These are phyloP conservation scores for Candida loeiensis DNA, from an alignment of 805 yeast genomes.

Conservation along the genomic window DNA sequence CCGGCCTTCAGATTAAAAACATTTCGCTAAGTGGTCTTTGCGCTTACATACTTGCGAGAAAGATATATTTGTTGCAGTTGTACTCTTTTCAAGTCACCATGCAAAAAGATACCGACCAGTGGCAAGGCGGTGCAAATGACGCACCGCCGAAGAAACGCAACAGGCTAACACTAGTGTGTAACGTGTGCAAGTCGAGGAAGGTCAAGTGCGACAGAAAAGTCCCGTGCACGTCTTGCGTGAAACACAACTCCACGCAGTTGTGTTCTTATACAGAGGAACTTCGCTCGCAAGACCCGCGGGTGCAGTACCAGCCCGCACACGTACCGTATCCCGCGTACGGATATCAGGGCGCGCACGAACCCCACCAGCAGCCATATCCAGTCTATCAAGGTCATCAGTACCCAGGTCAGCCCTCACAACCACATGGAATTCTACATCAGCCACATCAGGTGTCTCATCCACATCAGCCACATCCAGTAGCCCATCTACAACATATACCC, in stretches of 20 bases:
- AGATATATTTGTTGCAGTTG: too few species aligned
- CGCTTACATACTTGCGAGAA: too few species aligned
- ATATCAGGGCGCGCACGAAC: neutral
- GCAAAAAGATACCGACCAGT: neutral
- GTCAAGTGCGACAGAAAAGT: constrained; percentile 15
- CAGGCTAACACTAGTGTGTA: constrained; percentile 17
- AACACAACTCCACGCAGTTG: constrained; percentile 12
- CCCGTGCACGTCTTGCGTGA: constrained; percentile 16
- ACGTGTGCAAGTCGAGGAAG: constrained; percentile 19
- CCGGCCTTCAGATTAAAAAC: neutral
- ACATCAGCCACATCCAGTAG: neutral
- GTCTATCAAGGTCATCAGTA: neutral
- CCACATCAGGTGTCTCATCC: neutral
- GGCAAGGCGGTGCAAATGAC: neutral
- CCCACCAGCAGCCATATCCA: neutral
- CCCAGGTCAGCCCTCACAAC: neutral
- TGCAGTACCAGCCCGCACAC: too few species aligned
- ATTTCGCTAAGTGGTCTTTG: too few species aligned
- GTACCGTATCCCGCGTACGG: too few species aligned
- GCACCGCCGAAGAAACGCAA: constrained; percentile 6
- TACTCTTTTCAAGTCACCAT: neutral
- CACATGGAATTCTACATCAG: neutral
- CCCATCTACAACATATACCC: neutral
- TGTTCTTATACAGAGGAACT: constrained; percentile 12
- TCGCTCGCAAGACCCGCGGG: too few species aligned